A percentile compares a stretch with the other conserved stretches of the same genome.
These are phyloP conservation scores for Bolboschoenus planiculmis DNA, from an alignment of 176 grass and related monocot species.

Conservation along the genomic window DNA sequence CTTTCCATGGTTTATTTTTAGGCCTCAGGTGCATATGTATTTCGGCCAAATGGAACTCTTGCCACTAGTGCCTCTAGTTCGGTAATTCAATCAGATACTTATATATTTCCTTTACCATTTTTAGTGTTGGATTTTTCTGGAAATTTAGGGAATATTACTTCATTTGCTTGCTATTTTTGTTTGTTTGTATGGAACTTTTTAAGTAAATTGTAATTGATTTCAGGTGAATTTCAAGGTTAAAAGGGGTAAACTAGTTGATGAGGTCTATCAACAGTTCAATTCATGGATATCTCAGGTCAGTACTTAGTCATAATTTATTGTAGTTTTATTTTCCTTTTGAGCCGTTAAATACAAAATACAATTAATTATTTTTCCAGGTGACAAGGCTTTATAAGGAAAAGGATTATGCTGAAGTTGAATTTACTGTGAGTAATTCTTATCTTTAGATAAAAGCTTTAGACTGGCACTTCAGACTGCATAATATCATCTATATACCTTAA, in stretches of 20 bases:
- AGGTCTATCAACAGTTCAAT: conserved; percentile 85
- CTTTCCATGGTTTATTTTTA: conserved; percentile 21
- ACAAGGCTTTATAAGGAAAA: conserved; percentile 82
- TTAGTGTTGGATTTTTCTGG: neutral
- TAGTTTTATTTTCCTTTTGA: neutral
- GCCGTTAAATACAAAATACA: neutral
- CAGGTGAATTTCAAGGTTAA: conserved; percentile 60
- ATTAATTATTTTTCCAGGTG: conserved; percentile 42
- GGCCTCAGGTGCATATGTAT: conserved; percentile 94
- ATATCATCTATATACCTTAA: neutral
- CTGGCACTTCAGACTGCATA: neutral
- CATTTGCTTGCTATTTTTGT: neutral
- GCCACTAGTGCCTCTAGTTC: conserved; percentile 44
- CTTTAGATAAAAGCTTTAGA: neutral
- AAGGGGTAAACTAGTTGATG: conserved; percentile 62
- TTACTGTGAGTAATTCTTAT: conserved; percentile 47
- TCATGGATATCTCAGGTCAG: conserved; percentile 87
- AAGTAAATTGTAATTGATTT: neutral
- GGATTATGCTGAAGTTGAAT: conserved; percentile 90
- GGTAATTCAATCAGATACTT: conserved; percentile 39
- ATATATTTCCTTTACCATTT: neutral
- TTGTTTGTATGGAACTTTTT: neutral
- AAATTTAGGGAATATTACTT: neutral
- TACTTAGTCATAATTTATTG: neutral
- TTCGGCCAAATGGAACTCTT: conserved; percentile 61